A percentile compares a stretch with the other conserved stretches of the same genome.
Evolutionary conservation across 352 stramenopile species (phyloP).

Genomic region (Globisporangium carolinianum): DNA sequence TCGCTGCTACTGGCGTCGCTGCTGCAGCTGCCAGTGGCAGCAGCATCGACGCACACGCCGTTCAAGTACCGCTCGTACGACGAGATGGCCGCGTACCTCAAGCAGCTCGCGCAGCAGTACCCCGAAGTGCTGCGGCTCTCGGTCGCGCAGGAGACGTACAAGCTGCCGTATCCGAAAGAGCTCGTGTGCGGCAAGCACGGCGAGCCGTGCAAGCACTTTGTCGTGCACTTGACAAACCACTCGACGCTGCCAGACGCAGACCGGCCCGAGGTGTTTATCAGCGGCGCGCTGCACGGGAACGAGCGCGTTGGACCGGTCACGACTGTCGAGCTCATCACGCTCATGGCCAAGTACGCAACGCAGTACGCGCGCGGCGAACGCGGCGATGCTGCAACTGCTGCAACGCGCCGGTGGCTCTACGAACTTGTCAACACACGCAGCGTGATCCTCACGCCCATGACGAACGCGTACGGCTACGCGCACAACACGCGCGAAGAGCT

Average conservation of each 20-base stretch:
- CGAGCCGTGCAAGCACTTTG: constrained; percentile 69
- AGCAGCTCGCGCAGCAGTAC: constrained; percentile 66
- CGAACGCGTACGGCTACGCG: constrained; percentile 93
- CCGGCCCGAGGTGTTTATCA: constrained; percentile 95
- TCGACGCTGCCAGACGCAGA: constrained; percentile 62
- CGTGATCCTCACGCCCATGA: constrained; percentile 85
- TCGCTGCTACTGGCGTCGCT: not conserved
- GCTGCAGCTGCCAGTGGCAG: not conserved
- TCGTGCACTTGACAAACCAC: constrained; percentile 88
- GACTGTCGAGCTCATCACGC: constrained; percentile 85
- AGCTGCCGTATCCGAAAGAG: constrained; percentile 59
- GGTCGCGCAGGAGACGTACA: constrained; percentile 79
- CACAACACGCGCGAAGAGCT: constrained; percentile 79
- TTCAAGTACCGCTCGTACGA: constrained; percentile 72
- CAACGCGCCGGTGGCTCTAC: constrained; percentile 61
- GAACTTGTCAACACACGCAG: constrained; percentile 85
- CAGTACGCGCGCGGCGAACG: constrained; percentile 20
- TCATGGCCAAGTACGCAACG: constrained; percentile 68
- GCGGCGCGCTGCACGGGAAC: constrained; percentile 94
- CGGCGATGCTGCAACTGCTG: constrained; percentile 16
- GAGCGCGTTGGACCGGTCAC: constrained; percentile 91
- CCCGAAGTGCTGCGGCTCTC: constrained; percentile 75
- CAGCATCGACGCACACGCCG: constrained; percentile 4
- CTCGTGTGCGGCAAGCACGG: constrained; percentile 56
- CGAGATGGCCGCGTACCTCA: constrained; percentile 53